Evolutionary conservation across 164 flowering plant species (phyloP).

Genomic region (Chloranthus sessilifolius): DNA sequence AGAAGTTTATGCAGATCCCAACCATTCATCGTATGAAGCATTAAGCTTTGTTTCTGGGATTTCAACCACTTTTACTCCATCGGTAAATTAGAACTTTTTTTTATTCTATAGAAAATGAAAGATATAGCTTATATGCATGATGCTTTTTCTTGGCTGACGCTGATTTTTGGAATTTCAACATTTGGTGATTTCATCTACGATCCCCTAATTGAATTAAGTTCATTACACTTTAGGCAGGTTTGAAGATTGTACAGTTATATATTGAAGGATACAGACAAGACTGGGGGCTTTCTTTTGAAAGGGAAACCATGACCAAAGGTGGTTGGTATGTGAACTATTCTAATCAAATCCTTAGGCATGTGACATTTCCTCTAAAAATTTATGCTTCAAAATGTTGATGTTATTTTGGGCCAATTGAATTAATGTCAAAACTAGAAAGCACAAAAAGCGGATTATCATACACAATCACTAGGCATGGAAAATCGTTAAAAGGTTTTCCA

Average conservation of each 20-base stretch:
- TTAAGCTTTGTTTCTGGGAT: conserved; percentile 77
- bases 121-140: no score
- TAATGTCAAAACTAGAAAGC: no score
- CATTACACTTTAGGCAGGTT: conserved; percentile 53
- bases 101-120: no score
- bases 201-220: not conserved
- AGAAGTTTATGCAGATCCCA: conserved; percentile 97
- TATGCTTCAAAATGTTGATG: no score
- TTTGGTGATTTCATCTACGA: no score
- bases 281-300: conserved; percentile 85
- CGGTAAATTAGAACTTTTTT: conserved; percentile 30
- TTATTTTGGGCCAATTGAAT: no score
- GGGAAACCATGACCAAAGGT: conserved; percentile 64
- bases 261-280: conserved; percentile 96
- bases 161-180: not conserved
- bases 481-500: no score
- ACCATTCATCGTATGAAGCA: conserved; percentile 71
- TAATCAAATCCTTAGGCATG: not conserved
- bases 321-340: conserved; percentile 67
- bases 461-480: no score
- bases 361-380: no score
- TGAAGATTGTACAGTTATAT: conserved; percentile 79
- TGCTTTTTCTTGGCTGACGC: not conserved
- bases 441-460: no score
- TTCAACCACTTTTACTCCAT: conserved; percentile 74